Percentiles rank a stretch among this genome's conserved stretches.
phyloP scores from a whole-genome alignment of 1,284 basidiomycete genomes.

The Malassezia globosa region DNA sequence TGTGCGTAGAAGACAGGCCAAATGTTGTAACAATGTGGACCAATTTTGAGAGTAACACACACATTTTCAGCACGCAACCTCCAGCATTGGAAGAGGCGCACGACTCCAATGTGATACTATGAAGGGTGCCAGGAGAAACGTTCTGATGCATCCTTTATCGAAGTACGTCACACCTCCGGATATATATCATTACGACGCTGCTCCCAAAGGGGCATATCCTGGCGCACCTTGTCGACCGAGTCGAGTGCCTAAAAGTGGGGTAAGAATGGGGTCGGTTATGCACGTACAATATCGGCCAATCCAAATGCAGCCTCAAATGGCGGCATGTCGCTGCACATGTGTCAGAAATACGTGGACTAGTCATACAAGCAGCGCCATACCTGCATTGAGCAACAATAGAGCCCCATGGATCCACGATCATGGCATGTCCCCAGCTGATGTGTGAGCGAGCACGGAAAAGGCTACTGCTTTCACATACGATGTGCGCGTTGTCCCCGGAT shows the following conservation, averaged over 20 bases:
- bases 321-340: slow-evolving; percentile 31
- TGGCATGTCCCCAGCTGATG: slow-evolving; percentile 42
- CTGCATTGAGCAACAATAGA: slow-evolving; percentile 37
- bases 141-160: too few species aligned
- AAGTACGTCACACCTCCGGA: background rate
- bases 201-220: slow-evolving; percentile 42
- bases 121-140: too few species aligned
- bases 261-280: too few species aligned
- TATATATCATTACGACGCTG: slow-evolving; percentile 42
- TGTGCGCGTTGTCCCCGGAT: slow-evolving; percentile 30
- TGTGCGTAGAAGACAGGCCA: background rate
- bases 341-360: too few species aligned
- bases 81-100: too few species aligned
- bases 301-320: slow-evolving; percentile 39
- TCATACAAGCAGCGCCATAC: slow-evolving; percentile 10
- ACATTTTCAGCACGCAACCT: too few species aligned
- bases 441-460: background rate
- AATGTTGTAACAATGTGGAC: background rate
- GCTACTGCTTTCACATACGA: too few species aligned
- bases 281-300: slow-evolving; percentile 34
- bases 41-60: background rate
- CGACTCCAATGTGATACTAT: too few species aligned
- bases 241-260: slow-evolving; percentile 17
- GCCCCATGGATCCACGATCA: slow-evolving; percentile 45
- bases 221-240: slow-evolving; percentile 23